Evolutionary conservation across 805 yeast genomes (phyloP).

Genomic region (Candida glaebosa): DNA sequence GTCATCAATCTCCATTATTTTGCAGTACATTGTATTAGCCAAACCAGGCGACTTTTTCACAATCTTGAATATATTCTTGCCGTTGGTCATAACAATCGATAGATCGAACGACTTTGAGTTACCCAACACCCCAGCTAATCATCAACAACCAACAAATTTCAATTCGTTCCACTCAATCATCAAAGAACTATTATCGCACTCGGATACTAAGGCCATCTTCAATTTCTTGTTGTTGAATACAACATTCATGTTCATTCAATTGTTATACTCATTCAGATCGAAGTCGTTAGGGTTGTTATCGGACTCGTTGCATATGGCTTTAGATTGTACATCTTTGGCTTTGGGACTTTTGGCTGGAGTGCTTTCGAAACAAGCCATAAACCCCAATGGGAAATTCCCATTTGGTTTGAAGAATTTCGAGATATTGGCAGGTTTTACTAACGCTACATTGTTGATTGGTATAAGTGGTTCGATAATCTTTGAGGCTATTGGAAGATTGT

Average conservation of each 20-base stretch:
- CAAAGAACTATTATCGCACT: constrained; percentile 30
- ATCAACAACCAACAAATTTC: background rate
- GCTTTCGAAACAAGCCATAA: constrained; percentile 35
- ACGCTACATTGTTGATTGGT: constrained; percentile 83
- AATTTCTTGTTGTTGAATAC: constrained; percentile 81
- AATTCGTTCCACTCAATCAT: constrained; percentile 16
- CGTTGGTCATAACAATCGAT: constrained; percentile 21
- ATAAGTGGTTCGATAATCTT: constrained; percentile 84
- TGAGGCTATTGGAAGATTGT: constrained; percentile 80
- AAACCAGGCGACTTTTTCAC: constrained; percentile 6
- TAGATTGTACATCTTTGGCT: constrained; percentile 88
- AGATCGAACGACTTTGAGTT: constrained; percentile 6
- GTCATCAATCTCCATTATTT: constrained; percentile 14
- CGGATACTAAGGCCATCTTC: constrained; percentile 84
- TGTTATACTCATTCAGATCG: constrained; percentile 87
- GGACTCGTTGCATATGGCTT: constrained; percentile 93
- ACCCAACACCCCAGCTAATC: background rate
- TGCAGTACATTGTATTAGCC: constrained; percentile 20
- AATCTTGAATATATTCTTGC: constrained; percentile 13
- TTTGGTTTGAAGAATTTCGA: constrained; percentile 84
- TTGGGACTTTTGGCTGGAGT: constrained; percentile 87
- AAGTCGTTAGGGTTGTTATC: constrained; percentile 88
- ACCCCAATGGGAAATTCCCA: constrained; percentile 69
- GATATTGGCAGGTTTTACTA: constrained; percentile 92
- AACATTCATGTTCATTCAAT: constrained; percentile 91